These are phyloP conservation scores for Sclerotinia sclerotiorum DNA, from an alignment of 2,329 filamentous ascomycete species.

Conservation along the genomic window DNA sequence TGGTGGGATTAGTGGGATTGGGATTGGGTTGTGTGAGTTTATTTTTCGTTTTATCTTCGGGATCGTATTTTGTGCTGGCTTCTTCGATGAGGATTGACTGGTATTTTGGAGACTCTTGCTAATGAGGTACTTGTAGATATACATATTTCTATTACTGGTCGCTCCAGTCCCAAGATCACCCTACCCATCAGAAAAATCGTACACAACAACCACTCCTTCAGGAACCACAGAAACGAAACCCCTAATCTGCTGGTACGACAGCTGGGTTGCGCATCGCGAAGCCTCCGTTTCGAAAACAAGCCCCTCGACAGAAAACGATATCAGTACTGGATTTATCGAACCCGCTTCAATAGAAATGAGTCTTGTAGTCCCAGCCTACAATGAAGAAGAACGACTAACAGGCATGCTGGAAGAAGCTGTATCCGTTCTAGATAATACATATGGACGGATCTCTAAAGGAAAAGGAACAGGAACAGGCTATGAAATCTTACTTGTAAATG, in stretches of 20 bases:
- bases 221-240: constrained; percentile 56
- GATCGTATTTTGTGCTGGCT: neutral
- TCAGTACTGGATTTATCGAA: constrained; percentile 58
- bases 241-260: constrained; percentile 86
- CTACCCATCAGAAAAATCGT: constrained; percentile 78
- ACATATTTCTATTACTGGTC: constrained; percentile 67
- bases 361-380: constrained; percentile 92
- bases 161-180: constrained; percentile 78
- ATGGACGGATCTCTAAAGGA: constrained; percentile 53
- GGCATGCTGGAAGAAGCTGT: constrained; percentile 91
- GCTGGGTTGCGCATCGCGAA: constrained; percentile 63
- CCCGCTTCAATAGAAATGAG: constrained; percentile 81
- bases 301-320: constrained; percentile 31
- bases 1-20: constrained; percentile 4
- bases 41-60: neutral
- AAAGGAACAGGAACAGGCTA: constrained; percentile 52
- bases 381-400: constrained; percentile 80
- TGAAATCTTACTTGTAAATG: constrained; percentile 90
- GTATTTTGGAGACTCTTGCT: neutral
- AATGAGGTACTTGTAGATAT: constrained; percentile 51
- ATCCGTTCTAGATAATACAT: constrained; percentile 75
- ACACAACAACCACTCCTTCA: constrained; percentile 70
- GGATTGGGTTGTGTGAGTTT: constrained; percentile 16
- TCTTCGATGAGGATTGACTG: neutral
- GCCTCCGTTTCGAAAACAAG: constrained; percentile 42